These are phyloP conservation scores for Linum lewisii DNA, from an alignment of 345 rosid genomes.

Conservation along the genomic window DNA sequence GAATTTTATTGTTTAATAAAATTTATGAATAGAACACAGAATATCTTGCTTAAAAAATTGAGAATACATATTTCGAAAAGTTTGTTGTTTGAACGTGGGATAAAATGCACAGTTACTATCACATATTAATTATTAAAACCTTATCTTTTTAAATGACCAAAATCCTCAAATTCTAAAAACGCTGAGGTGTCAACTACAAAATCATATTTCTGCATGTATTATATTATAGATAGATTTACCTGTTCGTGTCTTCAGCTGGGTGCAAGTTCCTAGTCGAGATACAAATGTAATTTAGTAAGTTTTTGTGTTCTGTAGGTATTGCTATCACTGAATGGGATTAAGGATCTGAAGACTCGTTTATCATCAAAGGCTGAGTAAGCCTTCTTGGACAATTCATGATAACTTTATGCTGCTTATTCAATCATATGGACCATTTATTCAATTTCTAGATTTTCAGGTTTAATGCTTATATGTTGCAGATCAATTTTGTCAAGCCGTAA, in stretches of 20 bases:
- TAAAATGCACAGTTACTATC: too few species aligned
- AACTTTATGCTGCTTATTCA: conserved; percentile 37
- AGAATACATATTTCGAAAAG: too few species aligned
- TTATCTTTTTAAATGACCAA: too few species aligned
- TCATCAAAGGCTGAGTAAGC: conserved; percentile 70
- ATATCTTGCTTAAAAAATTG: too few species aligned
- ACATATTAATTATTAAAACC: too few species aligned
- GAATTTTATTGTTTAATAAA: too few species aligned
- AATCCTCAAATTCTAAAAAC: too few species aligned
- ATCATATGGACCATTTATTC: not conserved
- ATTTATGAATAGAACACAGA: too few species aligned
- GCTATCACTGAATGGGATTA: conserved; percentile 59
- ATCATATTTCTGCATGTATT: too few species aligned
- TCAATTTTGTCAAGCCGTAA: conserved; percentile 48
- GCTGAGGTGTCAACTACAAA: too few species aligned
- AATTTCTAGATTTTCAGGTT: not conserved
- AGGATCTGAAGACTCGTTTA: conserved; percentile 48
- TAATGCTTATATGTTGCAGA: conserved; percentile 32
- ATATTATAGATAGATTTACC: not conserved
- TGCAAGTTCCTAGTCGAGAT: not conserved
- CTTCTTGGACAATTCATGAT: conserved; percentile 11
- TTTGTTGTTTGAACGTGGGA: too few species aligned
- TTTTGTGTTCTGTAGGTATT: conserved; percentile 42
- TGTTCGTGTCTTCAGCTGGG: not conserved
- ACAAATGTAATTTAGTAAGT: too few species aligned